phyloP scores from a whole-genome alignment of 2,329 filamentous ascomycete species.

The Graphilbum fragrans region DNA sequence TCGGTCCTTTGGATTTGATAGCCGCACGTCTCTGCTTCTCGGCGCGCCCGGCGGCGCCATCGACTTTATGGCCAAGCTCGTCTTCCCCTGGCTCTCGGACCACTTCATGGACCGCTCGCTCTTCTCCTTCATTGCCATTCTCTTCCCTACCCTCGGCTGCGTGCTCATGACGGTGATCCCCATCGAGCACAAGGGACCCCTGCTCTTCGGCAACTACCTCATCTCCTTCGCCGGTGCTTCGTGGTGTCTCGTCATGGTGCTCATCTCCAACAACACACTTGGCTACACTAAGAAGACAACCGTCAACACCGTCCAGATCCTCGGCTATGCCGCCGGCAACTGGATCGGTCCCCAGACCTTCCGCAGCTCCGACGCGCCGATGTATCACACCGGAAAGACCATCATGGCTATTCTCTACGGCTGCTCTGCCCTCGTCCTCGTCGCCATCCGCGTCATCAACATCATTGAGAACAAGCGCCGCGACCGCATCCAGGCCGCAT shows the following conservation, averaged over 20 bases:
- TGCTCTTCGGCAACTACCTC: slow-evolving; percentile 1
- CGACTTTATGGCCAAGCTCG: neutral
- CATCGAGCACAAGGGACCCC: neutral
- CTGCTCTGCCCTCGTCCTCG: neutral
- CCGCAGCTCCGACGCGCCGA: slow-evolving; percentile 39
- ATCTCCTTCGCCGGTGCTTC: neutral
- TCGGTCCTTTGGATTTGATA: slow-evolving; percentile 1
- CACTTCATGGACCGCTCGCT: neutral
- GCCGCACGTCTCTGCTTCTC: neutral
- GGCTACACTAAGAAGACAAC: slow-evolving; percentile 1
- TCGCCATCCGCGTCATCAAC: slow-evolving; percentile 1
- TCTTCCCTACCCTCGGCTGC: slow-evolving; percentile 1
- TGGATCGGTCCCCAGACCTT: slow-evolving; percentile 44
- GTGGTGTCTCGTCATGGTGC: neutral
- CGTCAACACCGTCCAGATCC: neutral
- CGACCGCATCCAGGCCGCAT: slow-evolving; percentile 1
- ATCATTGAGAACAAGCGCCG: slow-evolving; percentile 3
- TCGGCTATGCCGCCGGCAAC: slow-evolving; percentile 26
- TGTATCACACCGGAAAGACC: slow-evolving; percentile 26
- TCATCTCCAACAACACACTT: slow-evolving; percentile 1
- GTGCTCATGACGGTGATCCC: neutral
- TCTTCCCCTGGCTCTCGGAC: slow-evolving; percentile 1
- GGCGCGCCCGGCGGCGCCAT: neutral
- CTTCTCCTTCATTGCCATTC: neutral
- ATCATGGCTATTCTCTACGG: neutral